A percentile compares a stretch with the other conserved stretches of the same genome.
phyloP scores from a whole-genome alignment of 257 asterid species.

The Plantago elongata region DNA sequence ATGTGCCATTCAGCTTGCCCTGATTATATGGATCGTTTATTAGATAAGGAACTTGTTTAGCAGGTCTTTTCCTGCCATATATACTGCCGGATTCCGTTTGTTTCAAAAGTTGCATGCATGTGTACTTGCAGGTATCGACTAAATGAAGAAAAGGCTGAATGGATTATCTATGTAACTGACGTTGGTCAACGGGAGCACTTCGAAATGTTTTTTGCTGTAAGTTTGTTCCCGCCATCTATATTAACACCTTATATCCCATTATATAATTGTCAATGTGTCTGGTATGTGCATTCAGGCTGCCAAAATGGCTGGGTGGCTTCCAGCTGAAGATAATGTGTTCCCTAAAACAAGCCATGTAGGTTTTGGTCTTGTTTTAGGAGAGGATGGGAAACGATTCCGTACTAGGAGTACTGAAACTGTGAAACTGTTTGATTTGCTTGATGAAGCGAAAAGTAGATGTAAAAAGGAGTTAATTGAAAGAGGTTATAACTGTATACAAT shows the following conservation, averaged over 20 bases:
- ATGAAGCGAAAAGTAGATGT: slow-evolving; percentile 86
- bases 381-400: slow-evolving; percentile 84
- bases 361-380: slow-evolving; percentile 90
- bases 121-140: slow-evolving; percentile 69
- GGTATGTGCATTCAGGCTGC: slow-evolving; percentile 62
- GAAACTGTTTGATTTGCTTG: slow-evolving; percentile 79
- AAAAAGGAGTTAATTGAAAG: slow-evolving; percentile 65
- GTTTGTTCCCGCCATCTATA: slow-evolving; percentile 25
- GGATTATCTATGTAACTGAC: slow-evolving; percentile 91
- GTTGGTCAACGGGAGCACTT: slow-evolving; percentile 92
- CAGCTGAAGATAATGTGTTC: slow-evolving; percentile 52
- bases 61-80: slow-evolving; percentile 29
- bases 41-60: slow-evolving; percentile 16
- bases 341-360: slow-evolving; percentile 88
- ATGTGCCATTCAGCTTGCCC: too few relatives aligned
- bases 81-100: too few relatives aligned
- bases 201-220: slow-evolving; percentile 81
- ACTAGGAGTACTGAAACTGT: slow-evolving; percentile 93
- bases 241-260: slow-evolving; percentile 13
- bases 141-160: slow-evolving; percentile 84
- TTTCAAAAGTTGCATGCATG: slow-evolving; percentile 8
- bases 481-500: slow-evolving; percentile 35
- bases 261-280: slow-evolving; percentile 7
- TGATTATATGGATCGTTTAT: not conserved
- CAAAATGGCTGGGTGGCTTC: slow-evolving; percentile 83